These are phyloP conservation scores for Talaromyces sp. DNA, from an alignment of 2,329 filamentous ascomycete species.

Conservation along the genomic window DNA sequence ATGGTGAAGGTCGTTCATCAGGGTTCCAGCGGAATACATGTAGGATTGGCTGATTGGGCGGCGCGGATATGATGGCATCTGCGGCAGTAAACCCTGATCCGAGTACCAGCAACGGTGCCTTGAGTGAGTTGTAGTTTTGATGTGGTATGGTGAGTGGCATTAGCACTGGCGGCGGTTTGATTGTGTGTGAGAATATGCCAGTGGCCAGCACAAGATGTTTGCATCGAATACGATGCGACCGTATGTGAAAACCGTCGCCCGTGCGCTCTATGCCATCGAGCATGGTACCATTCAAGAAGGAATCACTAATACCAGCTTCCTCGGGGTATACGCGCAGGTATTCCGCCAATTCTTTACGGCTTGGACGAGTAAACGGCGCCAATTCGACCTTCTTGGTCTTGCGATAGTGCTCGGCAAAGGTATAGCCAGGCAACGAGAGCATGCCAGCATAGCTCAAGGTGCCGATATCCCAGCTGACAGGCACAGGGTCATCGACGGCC, in stretches of 20 bases:
- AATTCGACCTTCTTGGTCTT: constrained; percentile 35
- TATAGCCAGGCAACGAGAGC: constrained; percentile 55
- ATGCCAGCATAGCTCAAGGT: constrained; percentile 58
- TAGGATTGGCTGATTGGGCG: constrained; percentile 47
- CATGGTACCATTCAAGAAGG: constrained; percentile 39
- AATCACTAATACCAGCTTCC: constrained; percentile 46
- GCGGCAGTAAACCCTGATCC: constrained; percentile 59
- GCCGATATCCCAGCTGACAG: constrained; percentile 51
- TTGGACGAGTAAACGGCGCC: constrained; percentile 50
- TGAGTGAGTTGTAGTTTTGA: constrained; percentile 9
- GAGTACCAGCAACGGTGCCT: constrained; percentile 47
- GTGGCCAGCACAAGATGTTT: constrained; percentile 54
- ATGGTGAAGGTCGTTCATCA: constrained; percentile 48
- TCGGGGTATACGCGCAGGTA: constrained; percentile 51
- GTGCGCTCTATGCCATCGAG: constrained; percentile 40
- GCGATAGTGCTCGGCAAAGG: constrained; percentile 49
- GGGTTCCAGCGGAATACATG: constrained; percentile 58
- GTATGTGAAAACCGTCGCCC: constrained; percentile 46
- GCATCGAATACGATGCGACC: constrained; percentile 48
- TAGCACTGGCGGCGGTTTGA: constrained; percentile 46
- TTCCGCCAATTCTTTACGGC: constrained; percentile 48
- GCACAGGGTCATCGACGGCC: constrained; percentile 50
- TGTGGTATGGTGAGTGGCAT: constrained; percentile 37
- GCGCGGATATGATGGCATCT: constrained; percentile 53
- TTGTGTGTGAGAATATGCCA: constrained; percentile 52